Base-by-base conservation (phyloP, 768 basidiomycete genomes). In the Suillus bovinus region DNA sequence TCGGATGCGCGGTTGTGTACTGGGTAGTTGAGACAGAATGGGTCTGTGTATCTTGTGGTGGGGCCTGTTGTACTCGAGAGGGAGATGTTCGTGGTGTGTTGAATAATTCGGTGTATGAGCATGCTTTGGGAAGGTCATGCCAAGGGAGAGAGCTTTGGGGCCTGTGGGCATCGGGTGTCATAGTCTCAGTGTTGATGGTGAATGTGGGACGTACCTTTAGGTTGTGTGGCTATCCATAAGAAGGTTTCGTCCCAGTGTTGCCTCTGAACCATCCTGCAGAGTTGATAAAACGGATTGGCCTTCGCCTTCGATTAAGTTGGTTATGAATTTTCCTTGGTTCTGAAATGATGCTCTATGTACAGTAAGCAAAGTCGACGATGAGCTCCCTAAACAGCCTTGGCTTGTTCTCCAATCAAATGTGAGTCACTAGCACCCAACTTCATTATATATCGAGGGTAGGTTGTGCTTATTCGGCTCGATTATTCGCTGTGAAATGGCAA, bases 301-400 rank as follows among this genome's bases (percentile, higher is more conserved):
- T 27, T 69, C 69, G 6, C 22, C 46, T 65, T 73, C 38, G 69
- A 64, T 29, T 57, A 57, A 47, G 78, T 78, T 33, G 83, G 76
- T 13, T 79, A 74, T 31, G 80, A 81, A 1, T 64, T 70, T 58
- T 76, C 74, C 70, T 89, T 87, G 27, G 80, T 81, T 68, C 93
- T 90, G 82, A 96, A 98, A 75, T 99, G 97, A 71, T 99, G 97
- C 96, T n/a, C n/a, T n/a, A 99, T 96, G 68, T 99, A 96, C 65
- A 99, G 80, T 33, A 99, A 81, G n/a, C n/a, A n/a, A n/a, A n/a
- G n/a, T n/a, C n/a, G n/a, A n/a, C n/a, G n/a, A n/a, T n/a, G n/a
- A n/a, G n/a, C n/a, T n/a, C n/a, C n/a, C n/a, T n/a, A n/a, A n/a
- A n/a, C n/a, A n/a, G n/a, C n/a, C n/a, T n/a, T n/a, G n/a, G n/a